Evolutionary conservation across 495 filamentous ascomycete species (phyloP).

Genomic region (Recurvomyces mirabilis): DNA sequence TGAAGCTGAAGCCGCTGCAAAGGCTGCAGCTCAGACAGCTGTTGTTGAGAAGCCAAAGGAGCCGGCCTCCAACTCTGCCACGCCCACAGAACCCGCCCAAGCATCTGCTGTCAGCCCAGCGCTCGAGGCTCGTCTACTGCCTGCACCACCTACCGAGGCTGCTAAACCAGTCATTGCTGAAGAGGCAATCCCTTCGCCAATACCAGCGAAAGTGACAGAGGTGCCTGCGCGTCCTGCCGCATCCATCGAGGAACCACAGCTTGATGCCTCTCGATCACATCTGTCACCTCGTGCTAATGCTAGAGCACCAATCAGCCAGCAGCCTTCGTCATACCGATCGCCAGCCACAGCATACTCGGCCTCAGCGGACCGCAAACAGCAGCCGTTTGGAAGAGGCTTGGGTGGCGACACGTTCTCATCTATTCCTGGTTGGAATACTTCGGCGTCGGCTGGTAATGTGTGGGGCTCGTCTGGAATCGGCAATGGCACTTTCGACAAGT

Average conservation of each 20-base stretch:
- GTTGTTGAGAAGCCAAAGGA: neutral
- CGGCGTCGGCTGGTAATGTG: conserved; percentile 23
- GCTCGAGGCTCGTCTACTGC: conserved; percentile 22
- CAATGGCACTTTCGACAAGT: conserved; percentile 33
- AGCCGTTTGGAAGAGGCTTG: conserved; percentile 12
- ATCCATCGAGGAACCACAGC: neutral
- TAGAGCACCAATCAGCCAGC: conserved; percentile 9
- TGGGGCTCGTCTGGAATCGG: conserved; percentile 33
- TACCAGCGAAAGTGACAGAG: conserved; percentile 5
- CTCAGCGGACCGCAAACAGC: conserved; percentile 17
- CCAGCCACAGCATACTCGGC: conserved; percentile 13
- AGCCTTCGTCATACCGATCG: conserved; percentile 5
- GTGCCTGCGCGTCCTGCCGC: neutral
- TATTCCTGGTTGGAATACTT: conserved; percentile 6
- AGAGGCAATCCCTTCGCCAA: conserved; percentile 10
- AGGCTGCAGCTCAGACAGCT: neutral
- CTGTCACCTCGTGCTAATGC: conserved; percentile 9
- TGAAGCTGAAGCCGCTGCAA: conserved; percentile 32
- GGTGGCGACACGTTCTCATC: conserved; percentile 5
- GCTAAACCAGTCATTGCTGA: neutral
- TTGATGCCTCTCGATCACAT: neutral
- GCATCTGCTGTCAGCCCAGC: neutral
- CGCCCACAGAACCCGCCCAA: neutral
- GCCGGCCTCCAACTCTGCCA: neutral
- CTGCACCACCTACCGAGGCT: conserved; percentile 7